A percentile compares a stretch with the other conserved stretches of the same genome.
Evolutionary conservation across 2,329 filamentous ascomycete species (phyloP).

Genomic region (Monosporascus cannonballus): DNA sequence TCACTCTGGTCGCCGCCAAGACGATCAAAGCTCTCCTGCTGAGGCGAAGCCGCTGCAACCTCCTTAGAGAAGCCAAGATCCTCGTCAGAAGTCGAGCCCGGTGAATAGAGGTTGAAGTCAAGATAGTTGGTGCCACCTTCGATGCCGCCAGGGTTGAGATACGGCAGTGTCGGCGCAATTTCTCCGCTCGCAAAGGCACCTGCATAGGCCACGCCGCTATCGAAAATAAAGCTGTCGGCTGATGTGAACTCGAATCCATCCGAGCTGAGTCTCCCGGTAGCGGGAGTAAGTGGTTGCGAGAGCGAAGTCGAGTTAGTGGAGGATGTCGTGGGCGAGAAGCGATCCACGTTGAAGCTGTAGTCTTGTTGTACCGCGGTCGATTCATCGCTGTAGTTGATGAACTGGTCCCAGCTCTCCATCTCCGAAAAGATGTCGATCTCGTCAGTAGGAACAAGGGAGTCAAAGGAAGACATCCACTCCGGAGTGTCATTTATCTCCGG

Average conservation of each 20-base stretch:
- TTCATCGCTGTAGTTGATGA: constrained; percentile 38
- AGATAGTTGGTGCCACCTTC: constrained; percentile 39
- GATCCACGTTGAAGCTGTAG: constrained; percentile 42
- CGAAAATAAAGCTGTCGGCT: constrained; percentile 6
- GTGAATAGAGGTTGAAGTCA: constrained; percentile 53
- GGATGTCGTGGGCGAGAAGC: constrained; percentile 32
- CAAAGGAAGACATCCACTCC: constrained; percentile 12
- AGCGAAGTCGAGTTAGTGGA: constrained; percentile 27
- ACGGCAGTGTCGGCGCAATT: constrained; percentile 29
- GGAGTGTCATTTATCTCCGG: constrained; percentile 2
- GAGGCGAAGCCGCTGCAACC: constrained; percentile 11
- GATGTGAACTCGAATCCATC: neutral
- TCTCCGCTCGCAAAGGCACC: neutral
- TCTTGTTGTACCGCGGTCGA: constrained; percentile 27
- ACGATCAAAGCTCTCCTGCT: neutral
- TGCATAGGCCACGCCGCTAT: neutral
- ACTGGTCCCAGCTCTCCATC: constrained; percentile 38
- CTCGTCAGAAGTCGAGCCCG: constrained; percentile 40
- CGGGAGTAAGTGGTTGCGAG: constrained; percentile 25
- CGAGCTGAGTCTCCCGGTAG: neutral
- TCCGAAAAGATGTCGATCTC: constrained; percentile 10
- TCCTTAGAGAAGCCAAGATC: constrained; percentile 30
- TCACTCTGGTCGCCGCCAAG: neutral
- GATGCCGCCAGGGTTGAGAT: constrained; percentile 30
- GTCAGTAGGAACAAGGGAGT: constrained; percentile 12